Conservation (phyloP, 805 yeast species). For the Wickerhamomyces ciferrii region DNA sequence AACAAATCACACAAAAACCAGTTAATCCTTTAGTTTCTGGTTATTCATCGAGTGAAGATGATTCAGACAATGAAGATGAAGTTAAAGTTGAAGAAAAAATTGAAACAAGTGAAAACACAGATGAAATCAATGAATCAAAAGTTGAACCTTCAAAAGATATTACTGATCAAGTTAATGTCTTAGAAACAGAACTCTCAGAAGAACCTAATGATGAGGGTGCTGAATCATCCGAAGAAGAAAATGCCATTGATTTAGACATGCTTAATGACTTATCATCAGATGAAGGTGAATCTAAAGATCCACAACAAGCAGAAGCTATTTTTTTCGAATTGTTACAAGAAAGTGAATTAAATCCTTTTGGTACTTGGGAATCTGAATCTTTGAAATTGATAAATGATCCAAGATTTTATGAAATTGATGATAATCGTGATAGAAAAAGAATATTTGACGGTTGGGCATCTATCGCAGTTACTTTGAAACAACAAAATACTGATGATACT, state of each 20-base stretch:
- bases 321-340: conserved; percentile 32
- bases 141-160: background rate
- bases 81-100: background rate
- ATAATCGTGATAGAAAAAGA: conserved; percentile 28
- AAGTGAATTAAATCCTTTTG: conserved; percentile 33
- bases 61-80: conserved; percentile 6
- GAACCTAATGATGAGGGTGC: conserved; percentile 11
- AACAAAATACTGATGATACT: background rate
- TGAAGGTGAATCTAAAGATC: conserved; percentile 10
- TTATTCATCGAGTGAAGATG: conserved; percentile 17
- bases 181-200: conserved; percentile 1
- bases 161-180: background rate
- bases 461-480: conserved; percentile 3
- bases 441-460: conserved; percentile 43
- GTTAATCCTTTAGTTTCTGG: conserved; percentile 11
- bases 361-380: conserved; percentile 44
- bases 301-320: conserved; percentile 1
- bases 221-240: conserved; percentile 18
- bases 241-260: conserved; percentile 16
- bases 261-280: conserved; percentile 16
- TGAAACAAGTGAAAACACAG: background rate
- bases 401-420: conserved; percentile 28
- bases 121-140: background rate
- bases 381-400: conserved; percentile 36
- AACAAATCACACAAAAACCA: background rate